Conservation (phyloP, 2,329 filamentous ascomycete species). For the Ampelomyces quisqualis region DNA sequence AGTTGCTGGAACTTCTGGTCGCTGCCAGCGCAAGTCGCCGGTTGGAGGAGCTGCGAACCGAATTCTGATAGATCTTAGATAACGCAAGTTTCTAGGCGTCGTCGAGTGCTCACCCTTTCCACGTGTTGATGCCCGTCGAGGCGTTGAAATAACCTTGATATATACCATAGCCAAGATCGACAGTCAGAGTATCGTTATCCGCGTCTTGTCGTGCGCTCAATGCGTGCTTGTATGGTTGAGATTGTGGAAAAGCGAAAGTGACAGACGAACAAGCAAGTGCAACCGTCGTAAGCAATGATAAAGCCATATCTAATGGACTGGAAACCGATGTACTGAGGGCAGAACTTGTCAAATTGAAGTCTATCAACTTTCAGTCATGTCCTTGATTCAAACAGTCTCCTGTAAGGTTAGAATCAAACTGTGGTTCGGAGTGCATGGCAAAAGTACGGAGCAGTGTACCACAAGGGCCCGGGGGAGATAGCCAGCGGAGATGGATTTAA, state of each 20-base stretch:
- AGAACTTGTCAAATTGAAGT: no score
- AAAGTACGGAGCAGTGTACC: no score
- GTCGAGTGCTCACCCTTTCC: constrained; percentile 15
- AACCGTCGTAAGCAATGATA: no score
- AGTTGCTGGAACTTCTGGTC: constrained; percentile 8
- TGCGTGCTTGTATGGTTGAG: not conserved
- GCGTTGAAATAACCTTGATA: constrained; percentile 19
- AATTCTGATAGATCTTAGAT: constrained; percentile 11
- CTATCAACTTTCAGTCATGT: no score
- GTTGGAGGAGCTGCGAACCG: constrained; percentile 17
- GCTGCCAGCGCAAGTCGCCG: constrained; percentile 15
- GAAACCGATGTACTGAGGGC: no score
- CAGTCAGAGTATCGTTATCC: constrained; percentile 1
- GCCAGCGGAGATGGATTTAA: no score
- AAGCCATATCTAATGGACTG: no score
- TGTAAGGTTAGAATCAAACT: no score
- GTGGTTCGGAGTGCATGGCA: no score
- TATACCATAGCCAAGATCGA: constrained; percentile 24
- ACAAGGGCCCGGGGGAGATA: no score
- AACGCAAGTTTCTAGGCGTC: not conserved
- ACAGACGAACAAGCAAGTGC: no score
- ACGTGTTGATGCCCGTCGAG: constrained; percentile 19
- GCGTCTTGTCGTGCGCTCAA: constrained; percentile 1
- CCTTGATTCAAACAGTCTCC: no score
- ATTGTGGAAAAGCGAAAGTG: not conserved